Evolutionary conservation across 768 basidiomycete genomes (phyloP).

Genomic region (Lenzites betulinus): DNA sequence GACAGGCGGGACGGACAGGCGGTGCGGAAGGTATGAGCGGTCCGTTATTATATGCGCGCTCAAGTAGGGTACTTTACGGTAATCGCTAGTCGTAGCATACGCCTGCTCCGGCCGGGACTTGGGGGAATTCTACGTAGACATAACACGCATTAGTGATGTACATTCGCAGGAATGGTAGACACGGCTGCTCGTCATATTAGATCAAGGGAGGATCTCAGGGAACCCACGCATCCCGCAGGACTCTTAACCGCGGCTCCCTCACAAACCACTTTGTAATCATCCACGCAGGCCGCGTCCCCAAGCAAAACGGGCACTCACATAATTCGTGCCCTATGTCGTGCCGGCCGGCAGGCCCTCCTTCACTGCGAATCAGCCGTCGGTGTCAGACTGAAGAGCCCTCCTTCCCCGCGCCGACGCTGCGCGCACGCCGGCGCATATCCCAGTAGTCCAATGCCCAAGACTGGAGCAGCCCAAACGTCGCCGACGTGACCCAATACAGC

Average conservation of each 20-base stretch:
- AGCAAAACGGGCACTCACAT: slow-evolving; percentile 9
- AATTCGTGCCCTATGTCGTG: neutral
- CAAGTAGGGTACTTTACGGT: slow-evolving; percentile 16
- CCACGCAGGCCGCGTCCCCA: slow-evolving; percentile 20
- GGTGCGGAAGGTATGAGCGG: slow-evolving; percentile 21
- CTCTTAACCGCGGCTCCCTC: slow-evolving; percentile 56
- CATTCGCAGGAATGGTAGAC: neutral
- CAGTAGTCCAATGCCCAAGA: slow-evolving; percentile 74
- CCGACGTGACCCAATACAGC: slow-evolving; percentile 79
- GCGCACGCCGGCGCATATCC: slow-evolving; percentile 43
- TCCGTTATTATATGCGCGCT: neutral
- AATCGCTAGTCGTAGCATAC: slow-evolving; percentile 17
- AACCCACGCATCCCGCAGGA: slow-evolving; percentile 41
- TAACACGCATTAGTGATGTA: neutral
- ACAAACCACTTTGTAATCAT: slow-evolving; percentile 79
- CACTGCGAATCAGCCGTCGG: neutral
- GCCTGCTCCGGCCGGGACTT: neutral
- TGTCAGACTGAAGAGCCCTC: neutral
- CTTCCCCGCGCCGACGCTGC: slow-evolving; percentile 6
- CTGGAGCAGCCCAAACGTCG: slow-evolving; percentile 70
- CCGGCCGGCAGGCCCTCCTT: neutral
- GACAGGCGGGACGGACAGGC: slow-evolving; percentile 56
- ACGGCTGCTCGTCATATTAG: slow-evolving; percentile 74
- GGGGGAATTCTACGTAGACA: slow-evolving; percentile 4
- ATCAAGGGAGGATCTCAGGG: slow-evolving; percentile 78